Evolutionary conservation across 2,329 filamentous ascomycete species (phyloP).

Genomic region (Orbilia quercus): DNA sequence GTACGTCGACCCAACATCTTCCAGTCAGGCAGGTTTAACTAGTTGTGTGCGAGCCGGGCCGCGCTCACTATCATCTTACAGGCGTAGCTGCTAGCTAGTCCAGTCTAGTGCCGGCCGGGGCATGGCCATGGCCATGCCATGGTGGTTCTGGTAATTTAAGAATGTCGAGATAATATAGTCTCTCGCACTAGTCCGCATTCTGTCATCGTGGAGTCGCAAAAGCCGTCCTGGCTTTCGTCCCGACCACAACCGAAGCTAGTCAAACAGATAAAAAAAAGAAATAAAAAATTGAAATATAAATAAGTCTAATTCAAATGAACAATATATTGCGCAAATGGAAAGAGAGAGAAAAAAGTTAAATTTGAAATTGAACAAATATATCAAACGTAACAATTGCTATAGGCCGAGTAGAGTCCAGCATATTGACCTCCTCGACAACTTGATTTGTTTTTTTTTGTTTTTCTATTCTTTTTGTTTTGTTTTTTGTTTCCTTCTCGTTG

Average conservation of each 20-base stretch:
- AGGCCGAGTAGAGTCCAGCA: too few species aligned
- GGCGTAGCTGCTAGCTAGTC: conserved; percentile 46
- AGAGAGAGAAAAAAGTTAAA: too few species aligned
- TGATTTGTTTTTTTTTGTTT: too few species aligned
- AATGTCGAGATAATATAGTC: conserved; percentile 53
- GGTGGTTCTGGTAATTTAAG: conserved; percentile 54
- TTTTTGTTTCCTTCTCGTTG: conserved; percentile 20
- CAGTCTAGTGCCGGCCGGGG: conserved; percentile 50
- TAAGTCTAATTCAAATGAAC: neutral
- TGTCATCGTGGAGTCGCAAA: conserved; percentile 43
- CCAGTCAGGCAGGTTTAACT: conserved; percentile 53
- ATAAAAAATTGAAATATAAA: conserved; percentile 10
- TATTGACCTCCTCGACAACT: too few species aligned
- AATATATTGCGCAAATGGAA: too few species aligned
- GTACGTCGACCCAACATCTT: conserved; percentile 41
- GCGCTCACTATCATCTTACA: conserved; percentile 52
- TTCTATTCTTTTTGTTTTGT: conserved; percentile 1
- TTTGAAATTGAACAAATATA: too few species aligned
- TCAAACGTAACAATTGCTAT: too few species aligned
- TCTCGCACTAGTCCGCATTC: conserved; percentile 47
- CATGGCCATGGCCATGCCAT: too few species aligned
- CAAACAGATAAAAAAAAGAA: neutral
- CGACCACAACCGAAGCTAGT: conserved; percentile 13
- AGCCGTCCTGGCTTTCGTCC: conserved; percentile 18
- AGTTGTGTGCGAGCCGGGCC: conserved; percentile 35